Evolutionary conservation across 2,329 filamentous ascomycete species (phyloP).

Genomic region (Pleoardoris graminearum): DNA sequence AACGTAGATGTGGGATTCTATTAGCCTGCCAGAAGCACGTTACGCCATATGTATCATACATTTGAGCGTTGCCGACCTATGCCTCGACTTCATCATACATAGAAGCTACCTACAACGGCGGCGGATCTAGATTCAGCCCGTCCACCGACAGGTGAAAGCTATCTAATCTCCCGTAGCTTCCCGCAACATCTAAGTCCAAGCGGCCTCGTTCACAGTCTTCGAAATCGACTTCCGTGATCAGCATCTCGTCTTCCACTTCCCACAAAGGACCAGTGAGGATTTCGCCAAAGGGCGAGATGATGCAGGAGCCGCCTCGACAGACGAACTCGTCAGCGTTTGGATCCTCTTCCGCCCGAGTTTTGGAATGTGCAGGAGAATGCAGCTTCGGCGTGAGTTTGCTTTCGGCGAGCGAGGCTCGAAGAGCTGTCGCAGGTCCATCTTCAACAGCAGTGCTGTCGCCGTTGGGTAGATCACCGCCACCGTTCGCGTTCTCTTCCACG

Average conservation of each 20-base stretch:
- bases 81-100: too few species aligned
- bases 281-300: constrained; percentile 78
- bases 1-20: too few species aligned
- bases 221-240: constrained; percentile 77
- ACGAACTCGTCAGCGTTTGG: constrained; percentile 54
- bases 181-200: constrained; percentile 80
- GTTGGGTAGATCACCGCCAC: constrained; percentile 29
- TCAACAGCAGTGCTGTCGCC: constrained; percentile 16
- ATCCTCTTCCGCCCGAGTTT: neutral
- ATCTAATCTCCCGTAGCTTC: constrained; percentile 79
- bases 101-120: constrained; percentile 50
- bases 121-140: constrained; percentile 62
- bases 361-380: constrained; percentile 3
- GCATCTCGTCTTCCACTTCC: constrained; percentile 70
- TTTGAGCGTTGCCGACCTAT: too few species aligned
- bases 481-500: constrained; percentile 20
- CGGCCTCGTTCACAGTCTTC: constrained; percentile 83
- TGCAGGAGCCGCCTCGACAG: constrained; percentile 78
- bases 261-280: constrained; percentile 79
- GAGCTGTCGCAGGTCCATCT: constrained; percentile 21
- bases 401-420: constrained; percentile 15
- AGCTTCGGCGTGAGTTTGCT: constrained; percentile 6
- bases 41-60: too few species aligned
- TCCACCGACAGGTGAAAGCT: constrained; percentile 63
- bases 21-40: too few species aligned